These are phyloP conservation scores for Flaveria floridana DNA, from an alignment of 140 eudicot genomes.

Conservation along the genomic window DNA sequence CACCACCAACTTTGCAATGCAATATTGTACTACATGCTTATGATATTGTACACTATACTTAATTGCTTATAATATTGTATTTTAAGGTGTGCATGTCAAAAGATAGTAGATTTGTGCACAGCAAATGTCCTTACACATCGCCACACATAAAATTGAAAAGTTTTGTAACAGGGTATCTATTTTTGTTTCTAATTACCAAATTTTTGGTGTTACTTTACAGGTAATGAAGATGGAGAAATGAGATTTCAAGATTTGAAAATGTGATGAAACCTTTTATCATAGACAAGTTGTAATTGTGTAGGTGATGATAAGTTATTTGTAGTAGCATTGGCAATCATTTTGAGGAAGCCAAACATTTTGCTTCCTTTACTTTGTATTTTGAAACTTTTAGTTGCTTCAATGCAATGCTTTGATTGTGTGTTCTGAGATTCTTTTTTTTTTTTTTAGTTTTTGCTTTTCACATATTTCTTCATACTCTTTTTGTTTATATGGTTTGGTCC, in stretches of 20 bases:
- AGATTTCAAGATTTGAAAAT: not conserved
- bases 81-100: not conserved
- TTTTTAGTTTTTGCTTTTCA: not conserved
- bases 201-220: conserved; percentile 21
- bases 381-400: conserved; percentile 21
- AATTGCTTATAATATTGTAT: not conserved
- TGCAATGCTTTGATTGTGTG: conserved; percentile 39
- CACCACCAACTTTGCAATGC: not conserved
- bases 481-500: not conserved
- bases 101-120: not conserved
- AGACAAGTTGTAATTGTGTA: conserved; percentile 14
- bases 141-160: not conserved
- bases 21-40: not conserved
- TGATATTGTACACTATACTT: not conserved
- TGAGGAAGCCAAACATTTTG: conserved; percentile 26
- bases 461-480: not conserved
- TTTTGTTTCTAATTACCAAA: not conserved
- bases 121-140: not conserved
- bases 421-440: conserved; percentile 7
- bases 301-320: conserved; percentile 28
- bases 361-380: conserved; percentile 26
- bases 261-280: conserved; percentile 16
- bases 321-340: conserved; percentile 33
- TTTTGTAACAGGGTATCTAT: not conserved
- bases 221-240: conserved; percentile 34